Evolutionary conservation across 2,329 filamentous ascomycete species (phyloP), one percentile per base, ranked within the genome.

Genomic region (Trichocomaceae sp.): DNA sequence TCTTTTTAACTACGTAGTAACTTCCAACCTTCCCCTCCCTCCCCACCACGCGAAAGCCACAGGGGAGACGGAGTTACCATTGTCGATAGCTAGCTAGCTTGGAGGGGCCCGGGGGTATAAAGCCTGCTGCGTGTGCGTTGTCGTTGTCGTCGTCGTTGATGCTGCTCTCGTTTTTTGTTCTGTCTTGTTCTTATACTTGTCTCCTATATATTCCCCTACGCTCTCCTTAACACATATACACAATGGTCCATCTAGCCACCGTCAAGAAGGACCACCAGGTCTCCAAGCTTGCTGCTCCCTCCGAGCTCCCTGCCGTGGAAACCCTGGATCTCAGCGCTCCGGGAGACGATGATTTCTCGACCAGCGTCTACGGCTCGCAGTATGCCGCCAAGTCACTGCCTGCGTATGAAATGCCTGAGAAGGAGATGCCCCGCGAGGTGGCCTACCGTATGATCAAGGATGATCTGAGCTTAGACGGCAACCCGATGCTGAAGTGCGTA

Each of bases 371-470:
- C 68, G 92, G 91, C 66, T 91, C 87, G 59, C 83, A 80, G 60
- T 96, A 90, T 68, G 92, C 92, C 20, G 81, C 82, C 31, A 77
- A 87, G 66, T 89, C 95, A 65, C 78, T 97, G 42, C 90, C 91
- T 26, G 83, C 81, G 66, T 78, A 87, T 66, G 86, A 90, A 75
- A 96, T 97, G 83, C 90, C 92, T 1, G 90, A 96, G 64, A 66
- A 75, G 19, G 88, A 95, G 73, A 96, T 96, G 91, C 92, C 92
- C 45, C 84, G 83, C 63, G 88, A 95, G 62, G 82, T 96, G 51
- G 92, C 92, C n/a, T 96, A 96, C 72, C 86, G 90, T 48, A 87
- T 96, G 88, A 96, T 96, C 79, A 92, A 90, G 77, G 92, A 96
- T 70, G 89, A 96, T 67, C 78, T 96, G 60, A 93, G 88, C 60